Percentiles rank a stretch among this genome's conserved stretches.
These are phyloP conservation scores for Colletotrichum sp. DNA, from an alignment of 2,329 filamentous ascomycete genomes.

Conservation along the genomic window DNA sequence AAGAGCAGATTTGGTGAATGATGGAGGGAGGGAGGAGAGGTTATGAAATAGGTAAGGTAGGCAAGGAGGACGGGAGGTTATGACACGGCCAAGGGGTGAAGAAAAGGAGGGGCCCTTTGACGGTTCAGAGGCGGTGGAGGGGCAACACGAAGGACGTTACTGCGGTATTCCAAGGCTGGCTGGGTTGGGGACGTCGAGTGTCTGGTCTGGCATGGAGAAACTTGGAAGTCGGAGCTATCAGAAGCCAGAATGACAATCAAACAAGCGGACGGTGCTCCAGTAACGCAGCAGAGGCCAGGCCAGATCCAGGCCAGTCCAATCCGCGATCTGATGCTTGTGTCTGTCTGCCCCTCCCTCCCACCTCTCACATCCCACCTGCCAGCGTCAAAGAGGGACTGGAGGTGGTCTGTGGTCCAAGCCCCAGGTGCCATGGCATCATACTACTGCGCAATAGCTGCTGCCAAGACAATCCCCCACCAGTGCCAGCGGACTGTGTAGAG, in stretches of 20 bases:
- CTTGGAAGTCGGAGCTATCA: conserved; percentile 17
- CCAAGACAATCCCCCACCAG: conserved; percentile 20
- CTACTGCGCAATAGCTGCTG: conserved; percentile 18
- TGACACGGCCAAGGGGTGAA: conserved; percentile 20
- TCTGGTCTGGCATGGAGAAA: background rate
- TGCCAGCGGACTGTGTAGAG: conserved; percentile 12
- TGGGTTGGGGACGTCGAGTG: background rate
- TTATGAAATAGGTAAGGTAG: background rate
- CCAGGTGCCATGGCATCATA: conserved; percentile 22
- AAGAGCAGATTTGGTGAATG: background rate
- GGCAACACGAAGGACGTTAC: conserved; percentile 14
- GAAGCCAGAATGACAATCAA: conserved; percentile 12
- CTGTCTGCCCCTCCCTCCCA: conserved; percentile 1
- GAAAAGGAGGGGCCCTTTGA: conserved; percentile 21
- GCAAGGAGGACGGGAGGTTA: background rate
- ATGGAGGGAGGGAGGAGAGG: background rate
- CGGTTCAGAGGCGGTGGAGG: conserved; percentile 10
- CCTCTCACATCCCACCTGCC: conserved; percentile 1
- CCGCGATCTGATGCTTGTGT: conserved; percentile 13
- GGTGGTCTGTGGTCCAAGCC: conserved; percentile 16
- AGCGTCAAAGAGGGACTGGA: background rate
- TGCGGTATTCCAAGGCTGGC: conserved; percentile 17
- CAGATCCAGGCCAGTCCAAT: conserved; percentile 2
- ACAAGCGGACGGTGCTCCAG: background rate
- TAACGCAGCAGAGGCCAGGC: background rate